phyloP scores from a whole-genome alignment of 352 stramenopile species.

The Phytophthora cactorum region DNA sequence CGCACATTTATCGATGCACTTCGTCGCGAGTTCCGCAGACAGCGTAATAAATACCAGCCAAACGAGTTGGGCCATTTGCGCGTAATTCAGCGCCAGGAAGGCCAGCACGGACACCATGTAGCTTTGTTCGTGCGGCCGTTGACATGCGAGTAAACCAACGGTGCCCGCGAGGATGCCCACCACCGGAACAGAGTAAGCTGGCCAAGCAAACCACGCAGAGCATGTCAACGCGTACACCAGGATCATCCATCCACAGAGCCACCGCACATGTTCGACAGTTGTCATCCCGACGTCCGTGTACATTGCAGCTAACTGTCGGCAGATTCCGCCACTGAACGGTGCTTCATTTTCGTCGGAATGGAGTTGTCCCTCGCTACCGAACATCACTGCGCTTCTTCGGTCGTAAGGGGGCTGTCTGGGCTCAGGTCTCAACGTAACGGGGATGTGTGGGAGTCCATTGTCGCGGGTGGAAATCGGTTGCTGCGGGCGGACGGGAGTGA shows the following conservation, averaged over 20 bases:
- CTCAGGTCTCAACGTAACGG: slow-evolving; percentile 10
- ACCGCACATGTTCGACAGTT: slow-evolving; percentile 43
- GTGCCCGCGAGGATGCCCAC: slow-evolving; percentile 36
- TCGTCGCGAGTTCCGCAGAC: slow-evolving; percentile 24
- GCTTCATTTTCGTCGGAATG: slow-evolving; percentile 16
- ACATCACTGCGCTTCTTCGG: neutral
- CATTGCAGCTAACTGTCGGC: slow-evolving; percentile 35
- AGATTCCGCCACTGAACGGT: slow-evolving; percentile 24
- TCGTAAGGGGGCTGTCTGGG: slow-evolving; percentile 1
- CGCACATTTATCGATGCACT: slow-evolving; percentile 13
- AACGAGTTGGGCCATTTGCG: slow-evolving; percentile 32
- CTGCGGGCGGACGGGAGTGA: slow-evolving; percentile 6
- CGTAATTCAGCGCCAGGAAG: slow-evolving; percentile 46
- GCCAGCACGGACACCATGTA: slow-evolving; percentile 36
- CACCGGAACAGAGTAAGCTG: slow-evolving; percentile 35
- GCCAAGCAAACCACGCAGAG: slow-evolving; percentile 40
- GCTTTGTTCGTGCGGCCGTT: slow-evolving; percentile 32
- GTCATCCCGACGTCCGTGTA: slow-evolving; percentile 44
- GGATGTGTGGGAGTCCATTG: slow-evolving; percentile 14
- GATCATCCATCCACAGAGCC: slow-evolving; percentile 44
- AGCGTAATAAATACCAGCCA: slow-evolving; percentile 36
- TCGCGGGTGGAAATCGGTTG: slow-evolving; percentile 5
- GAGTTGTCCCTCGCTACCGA: slow-evolving; percentile 7
- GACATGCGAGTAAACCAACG: slow-evolving; percentile 36
- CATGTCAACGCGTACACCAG: slow-evolving; percentile 43